A percentile compares a stretch with the other conserved stretches of the same genome.
phyloP scores from a whole-genome alignment of 768 basidiomycete species.

The Leucosporidium yakuticum region DNA sequence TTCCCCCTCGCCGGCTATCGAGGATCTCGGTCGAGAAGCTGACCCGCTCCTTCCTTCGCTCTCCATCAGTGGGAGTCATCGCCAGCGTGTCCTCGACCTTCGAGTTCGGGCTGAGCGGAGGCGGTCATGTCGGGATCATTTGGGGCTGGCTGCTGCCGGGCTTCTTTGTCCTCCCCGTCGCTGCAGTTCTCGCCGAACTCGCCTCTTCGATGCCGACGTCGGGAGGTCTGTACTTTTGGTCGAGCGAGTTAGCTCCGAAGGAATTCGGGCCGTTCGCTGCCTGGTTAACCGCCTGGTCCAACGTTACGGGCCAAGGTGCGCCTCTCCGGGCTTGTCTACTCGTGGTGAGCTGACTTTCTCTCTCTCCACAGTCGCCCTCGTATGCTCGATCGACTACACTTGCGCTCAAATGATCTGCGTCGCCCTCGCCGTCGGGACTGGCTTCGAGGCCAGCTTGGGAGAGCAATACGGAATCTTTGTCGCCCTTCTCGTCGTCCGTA shows the following conservation, averaged over 20 bases:
- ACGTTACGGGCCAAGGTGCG: background rate
- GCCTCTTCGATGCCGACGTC: background rate
- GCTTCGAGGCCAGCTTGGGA: background rate
- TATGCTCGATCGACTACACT: background rate
- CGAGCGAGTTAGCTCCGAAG: background rate
- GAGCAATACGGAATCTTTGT: background rate
- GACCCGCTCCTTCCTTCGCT: background rate
- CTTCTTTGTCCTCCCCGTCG: background rate
- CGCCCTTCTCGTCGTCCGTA: background rate
- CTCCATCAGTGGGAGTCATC: constrained; percentile 54
- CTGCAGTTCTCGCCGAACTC: background rate
- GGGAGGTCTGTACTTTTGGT: background rate
- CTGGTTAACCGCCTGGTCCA: background rate
- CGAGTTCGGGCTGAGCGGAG: constrained; percentile 55
- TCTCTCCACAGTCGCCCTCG: background rate
- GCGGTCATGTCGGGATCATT: constrained; percentile 67
- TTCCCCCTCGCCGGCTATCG: no score
- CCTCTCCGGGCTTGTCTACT: no score
- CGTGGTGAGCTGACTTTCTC: no score
- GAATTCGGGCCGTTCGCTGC: background rate
- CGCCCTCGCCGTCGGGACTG: background rate
- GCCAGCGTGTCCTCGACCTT: constrained; percentile 64
- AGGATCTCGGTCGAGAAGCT: background rate
- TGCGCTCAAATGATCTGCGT: constrained; percentile 1
- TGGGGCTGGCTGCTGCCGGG: background rate